Percentiles rank a stretch among this genome's conserved stretches.
phyloP scores from a whole-genome alignment of 1,139 yeast species.

The Pichia sp. region DNA sequence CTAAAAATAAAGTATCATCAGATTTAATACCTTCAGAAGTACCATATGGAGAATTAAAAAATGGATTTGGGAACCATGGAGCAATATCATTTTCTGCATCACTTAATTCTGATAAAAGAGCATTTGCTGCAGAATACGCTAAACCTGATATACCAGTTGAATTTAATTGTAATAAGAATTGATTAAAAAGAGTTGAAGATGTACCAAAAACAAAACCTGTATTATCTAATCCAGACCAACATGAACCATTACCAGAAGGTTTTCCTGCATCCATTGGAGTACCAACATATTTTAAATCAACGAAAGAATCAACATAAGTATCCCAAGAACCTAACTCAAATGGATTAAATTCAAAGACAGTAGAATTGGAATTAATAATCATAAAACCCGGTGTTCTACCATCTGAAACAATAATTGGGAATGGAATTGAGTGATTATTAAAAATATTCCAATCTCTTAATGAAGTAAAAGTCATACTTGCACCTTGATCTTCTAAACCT shows the following conservation, averaged over 20 bases:
- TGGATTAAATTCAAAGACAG: slow-evolving; percentile 75
- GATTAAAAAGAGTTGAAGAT: slow-evolving; percentile 72
- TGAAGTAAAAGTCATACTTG: slow-evolving; percentile 60
- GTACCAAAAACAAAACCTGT: slow-evolving; percentile 75
- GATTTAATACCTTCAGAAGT: slow-evolving; percentile 37
- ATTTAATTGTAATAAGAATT: slow-evolving; percentile 55
- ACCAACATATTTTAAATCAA: slow-evolving; percentile 68
- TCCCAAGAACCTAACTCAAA: slow-evolving; percentile 91
- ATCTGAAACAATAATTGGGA: slow-evolving; percentile 73
- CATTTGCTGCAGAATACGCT: slow-evolving; percentile 39
- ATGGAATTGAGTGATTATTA: slow-evolving; percentile 62
- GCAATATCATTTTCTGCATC: slow-evolving; percentile 35
- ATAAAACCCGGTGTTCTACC: slow-evolving; percentile 67
- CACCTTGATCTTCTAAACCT: slow-evolving; percentile 49
- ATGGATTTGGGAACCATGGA: slow-evolving; percentile 45
- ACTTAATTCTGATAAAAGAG: slow-evolving; percentile 42
- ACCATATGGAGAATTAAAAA: slow-evolving; percentile 42
- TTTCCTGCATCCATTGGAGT: slow-evolving; percentile 55
- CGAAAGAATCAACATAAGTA: slow-evolving; percentile 61
- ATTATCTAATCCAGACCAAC: slow-evolving; percentile 69
- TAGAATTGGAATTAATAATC: slow-evolving; percentile 57
- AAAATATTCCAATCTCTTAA: slow-evolving; percentile 50
- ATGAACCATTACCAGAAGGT: slow-evolving; percentile 36
- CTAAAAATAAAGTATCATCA: slow-evolving; percentile 49
- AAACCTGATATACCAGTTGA: slow-evolving; percentile 45